Conservation (phyloP, 441 rosid genomes). For the Jatropha podagrica region DNA sequence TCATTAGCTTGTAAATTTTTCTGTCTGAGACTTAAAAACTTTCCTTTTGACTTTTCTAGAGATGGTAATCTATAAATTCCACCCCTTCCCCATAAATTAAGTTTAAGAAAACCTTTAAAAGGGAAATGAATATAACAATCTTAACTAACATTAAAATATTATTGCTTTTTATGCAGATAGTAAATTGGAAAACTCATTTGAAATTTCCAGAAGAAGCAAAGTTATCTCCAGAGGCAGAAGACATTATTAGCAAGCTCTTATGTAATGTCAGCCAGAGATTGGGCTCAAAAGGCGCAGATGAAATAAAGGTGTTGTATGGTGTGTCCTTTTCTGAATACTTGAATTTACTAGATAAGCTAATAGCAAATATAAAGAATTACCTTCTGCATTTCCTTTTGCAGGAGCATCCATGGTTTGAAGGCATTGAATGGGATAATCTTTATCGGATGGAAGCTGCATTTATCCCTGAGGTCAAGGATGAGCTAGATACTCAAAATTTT, state of each 20-base stretch:
- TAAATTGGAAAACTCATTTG: slow-evolving; percentile 91
- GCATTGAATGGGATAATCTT: slow-evolving; percentile 74
- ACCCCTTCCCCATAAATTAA: not conserved
- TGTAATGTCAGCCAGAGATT: slow-evolving; percentile 88
- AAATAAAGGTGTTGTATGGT: slow-evolving; percentile 76
- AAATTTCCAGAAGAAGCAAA: slow-evolving; percentile 96
- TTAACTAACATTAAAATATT: not conserved
- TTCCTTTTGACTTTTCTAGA: not conserved
- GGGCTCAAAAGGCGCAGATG: slow-evolving; percentile 83
- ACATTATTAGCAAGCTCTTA: slow-evolving; percentile 75
- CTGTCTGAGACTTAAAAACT: not conserved
- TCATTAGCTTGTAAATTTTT: not conserved
- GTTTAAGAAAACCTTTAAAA: not conserved
- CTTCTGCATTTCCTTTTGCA: slow-evolving; percentile 37
- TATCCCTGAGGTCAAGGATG: slow-evolving; percentile 91
- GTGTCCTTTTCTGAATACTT: slow-evolving; percentile 40
- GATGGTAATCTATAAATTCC: not conserved
- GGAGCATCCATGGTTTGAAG: slow-evolving; percentile 84
- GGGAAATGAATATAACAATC: not conserved
- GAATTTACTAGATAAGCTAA: slow-evolving; percentile 13
- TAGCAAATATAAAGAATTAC: slow-evolving; percentile 18
- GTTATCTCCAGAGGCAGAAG: slow-evolving; percentile 84
- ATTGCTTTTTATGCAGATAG: slow-evolving; percentile 54
- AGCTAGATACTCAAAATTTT: slow-evolving; percentile 89
- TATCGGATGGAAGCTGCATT: slow-evolving; percentile 91